Conservation (phyloP, 2,329 filamentous ascomycete genomes). For the Cephalotrichum gorgonifer region DNA sequence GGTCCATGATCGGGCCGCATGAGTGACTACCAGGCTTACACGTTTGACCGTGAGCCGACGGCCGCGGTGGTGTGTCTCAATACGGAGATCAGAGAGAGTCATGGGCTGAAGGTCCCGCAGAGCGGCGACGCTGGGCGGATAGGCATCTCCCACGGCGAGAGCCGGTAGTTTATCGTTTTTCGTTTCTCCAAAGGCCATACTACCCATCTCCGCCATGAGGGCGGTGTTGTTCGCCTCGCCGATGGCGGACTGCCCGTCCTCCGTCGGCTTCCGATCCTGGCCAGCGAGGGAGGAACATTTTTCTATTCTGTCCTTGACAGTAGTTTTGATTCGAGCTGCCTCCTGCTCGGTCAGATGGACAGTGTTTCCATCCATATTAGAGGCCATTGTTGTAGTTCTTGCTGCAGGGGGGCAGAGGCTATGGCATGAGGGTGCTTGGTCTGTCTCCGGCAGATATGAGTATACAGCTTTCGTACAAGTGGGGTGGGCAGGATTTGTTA, state of each 20-base stretch:
- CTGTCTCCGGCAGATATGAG: too few relatives aligned
- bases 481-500: too few relatives aligned
- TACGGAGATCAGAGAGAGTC: constrained; percentile 12
- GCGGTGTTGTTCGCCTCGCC: constrained; percentile 17
- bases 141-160: constrained; percentile 16
- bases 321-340: constrained; percentile 15
- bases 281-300: constrained; percentile 13
- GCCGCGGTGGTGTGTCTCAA: constrained; percentile 20
- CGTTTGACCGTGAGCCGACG: constrained; percentile 15
- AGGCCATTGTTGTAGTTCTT: too few relatives aligned
- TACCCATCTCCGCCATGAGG: constrained; percentile 22
- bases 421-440: too few relatives aligned
- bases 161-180: constrained; percentile 15
- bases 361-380: constrained; percentile 12
- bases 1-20: constrained; percentile 17
- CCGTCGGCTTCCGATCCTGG: constrained; percentile 9
- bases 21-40: constrained; percentile 14
- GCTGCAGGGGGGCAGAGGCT: too few relatives aligned
- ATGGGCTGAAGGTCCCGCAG: constrained; percentile 15
- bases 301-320: constrained; percentile 11
- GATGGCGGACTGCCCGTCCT: constrained; percentile 11
- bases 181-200: constrained; percentile 9
- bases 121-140: constrained; percentile 13
- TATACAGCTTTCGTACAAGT: too few relatives aligned
- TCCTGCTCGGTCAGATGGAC: constrained; percentile 21